phyloP scores from a whole-genome alignment of 164 flowering plant genomes.

The Dillenia turbinata region DNA sequence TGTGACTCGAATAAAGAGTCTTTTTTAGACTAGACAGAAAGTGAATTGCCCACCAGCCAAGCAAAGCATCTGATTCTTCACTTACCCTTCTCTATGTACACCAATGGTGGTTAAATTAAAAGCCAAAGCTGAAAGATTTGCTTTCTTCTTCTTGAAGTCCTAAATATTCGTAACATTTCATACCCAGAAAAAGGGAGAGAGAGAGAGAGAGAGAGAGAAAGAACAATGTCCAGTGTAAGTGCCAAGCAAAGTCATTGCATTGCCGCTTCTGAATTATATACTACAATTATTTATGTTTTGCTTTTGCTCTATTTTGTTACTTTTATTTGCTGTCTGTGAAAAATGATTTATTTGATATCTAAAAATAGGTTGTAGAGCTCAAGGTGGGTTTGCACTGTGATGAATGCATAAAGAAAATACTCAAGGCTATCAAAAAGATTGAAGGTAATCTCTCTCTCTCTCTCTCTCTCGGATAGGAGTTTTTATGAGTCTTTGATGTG shows the following conservation, averaged over 20 bases:
- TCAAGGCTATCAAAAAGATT: slow-evolving; percentile 83
- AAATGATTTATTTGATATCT: neutral
- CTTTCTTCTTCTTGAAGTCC: no score
- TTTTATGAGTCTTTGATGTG: neutral
- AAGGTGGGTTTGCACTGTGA: slow-evolving; percentile 86
- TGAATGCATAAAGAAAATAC: slow-evolving; percentile 85
- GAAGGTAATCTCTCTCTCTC: slow-evolving; percentile 42
- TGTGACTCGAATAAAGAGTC: neutral
- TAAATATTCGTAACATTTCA: no score
- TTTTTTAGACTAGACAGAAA: neutral
- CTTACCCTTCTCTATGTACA: neutral
- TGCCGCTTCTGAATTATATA: no score
- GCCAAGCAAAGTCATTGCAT: neutral
- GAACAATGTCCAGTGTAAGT: slow-evolving; percentile 18
- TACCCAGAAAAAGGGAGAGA: no score
- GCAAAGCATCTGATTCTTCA: slow-evolving; percentile 8
- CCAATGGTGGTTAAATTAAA: neutral
- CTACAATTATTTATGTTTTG: neutral
- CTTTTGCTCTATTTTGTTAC: neutral
- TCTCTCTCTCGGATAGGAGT: neutral
- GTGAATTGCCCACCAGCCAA: slow-evolving; percentile 9
- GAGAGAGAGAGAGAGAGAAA: neutral
- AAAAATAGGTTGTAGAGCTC: slow-evolving; percentile 69
- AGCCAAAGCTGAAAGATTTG: no score
- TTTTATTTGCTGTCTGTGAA: slow-evolving; percentile 5